Base-by-base conservation (phyloP, 2,329 filamentous ascomycete genomes). In the Bisporella sp. region DNA sequence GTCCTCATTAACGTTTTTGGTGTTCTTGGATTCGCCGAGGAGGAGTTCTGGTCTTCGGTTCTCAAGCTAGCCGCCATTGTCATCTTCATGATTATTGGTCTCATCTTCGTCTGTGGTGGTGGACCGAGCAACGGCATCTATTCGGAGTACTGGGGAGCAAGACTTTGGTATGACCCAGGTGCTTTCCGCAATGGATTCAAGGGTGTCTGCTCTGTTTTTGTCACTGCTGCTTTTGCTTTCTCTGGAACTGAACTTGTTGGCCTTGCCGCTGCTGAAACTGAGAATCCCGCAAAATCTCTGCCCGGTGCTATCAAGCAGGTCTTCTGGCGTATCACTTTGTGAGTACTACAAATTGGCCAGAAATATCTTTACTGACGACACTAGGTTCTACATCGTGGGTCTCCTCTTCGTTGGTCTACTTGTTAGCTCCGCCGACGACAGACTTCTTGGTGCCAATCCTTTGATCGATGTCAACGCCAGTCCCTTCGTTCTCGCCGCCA, bases 401-500 rank as follows among this genome's bases (percentile, higher is more conserved):
- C 76, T 96, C 9, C 81, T 83, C 6, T 73, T 96, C 5, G 82
- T 96, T 52, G 89, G 90, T 33, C 75, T 95, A 1, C 74, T 95
- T 3, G 88, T 96, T 0, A 85, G 83, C 0, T 90, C 85, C 66
- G 72, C 78, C 60, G 79, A 95, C 55, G 51, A 64, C 0, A 73
- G 76, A 3, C 82, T 96, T 1, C 71, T 89, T 1, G 74, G 74
- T 12, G 75, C 75, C 35, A 71, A 66, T 33, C 72, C 74, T 8
- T 78, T 77, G 47, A 81, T 57, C 42, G 51, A 90, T 65, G 81
- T 84, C 45, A 80, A 81, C 31, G 85, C 89, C 1, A 95, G 89
- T 4, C 91, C 91, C 2, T 96, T 96, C 66, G 91, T 96, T 60
- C 93, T 96, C 61, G 88, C 90, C 57, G 95, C 95, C 60, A 76